phyloP scores from a whole-genome alignment of 805 yeast genomes.

The Jamesozyma gamospora region DNA sequence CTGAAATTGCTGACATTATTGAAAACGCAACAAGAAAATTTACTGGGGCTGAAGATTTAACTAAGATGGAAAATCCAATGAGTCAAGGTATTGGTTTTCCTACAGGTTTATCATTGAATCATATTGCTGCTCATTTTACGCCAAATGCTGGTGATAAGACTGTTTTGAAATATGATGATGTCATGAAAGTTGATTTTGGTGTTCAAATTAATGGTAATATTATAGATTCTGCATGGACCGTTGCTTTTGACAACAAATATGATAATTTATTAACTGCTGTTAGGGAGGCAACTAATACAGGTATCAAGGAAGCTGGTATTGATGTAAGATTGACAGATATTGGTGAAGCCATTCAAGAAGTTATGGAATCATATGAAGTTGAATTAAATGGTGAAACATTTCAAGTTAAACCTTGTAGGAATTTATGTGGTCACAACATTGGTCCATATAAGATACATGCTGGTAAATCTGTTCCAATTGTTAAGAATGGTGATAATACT shows the following conservation, averaged over 20 bases:
- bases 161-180: slow-evolving; percentile 75
- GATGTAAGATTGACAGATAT: slow-evolving; percentile 92
- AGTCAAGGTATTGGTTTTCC: slow-evolving; percentile 94
- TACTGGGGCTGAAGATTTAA: slow-evolving; percentile 52
- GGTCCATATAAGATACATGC: slow-evolving; percentile 79
- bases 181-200: slow-evolving; percentile 93
- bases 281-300: slow-evolving; percentile 86
- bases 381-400: slow-evolving; percentile 78
- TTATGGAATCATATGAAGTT: slow-evolving; percentile 92
- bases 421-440: slow-evolving; percentile 91
- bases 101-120: slow-evolving; percentile 89
- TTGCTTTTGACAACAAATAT: slow-evolving; percentile 76
- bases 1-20: slow-evolving; percentile 78
- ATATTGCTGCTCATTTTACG: slow-evolving; percentile 95
- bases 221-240: slow-evolving; percentile 90
- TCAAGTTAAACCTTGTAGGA: slow-evolving; percentile 83
- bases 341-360: slow-evolving; percentile 93
- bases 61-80: slow-evolving; percentile 31
- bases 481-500: slow-evolving; percentile 83
- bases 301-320: slow-evolving; percentile 86
- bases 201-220: slow-evolving; percentile 93
- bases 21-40: slow-evolving; percentile 76
- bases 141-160: slow-evolving; percentile 92
- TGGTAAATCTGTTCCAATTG: slow-evolving; percentile 94
- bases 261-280: slow-evolving; percentile 78